Evolutionary conservation across 2,329 filamentous ascomycete genomes (phyloP).

Genomic region (Sporothrix variecibatus): DNA sequence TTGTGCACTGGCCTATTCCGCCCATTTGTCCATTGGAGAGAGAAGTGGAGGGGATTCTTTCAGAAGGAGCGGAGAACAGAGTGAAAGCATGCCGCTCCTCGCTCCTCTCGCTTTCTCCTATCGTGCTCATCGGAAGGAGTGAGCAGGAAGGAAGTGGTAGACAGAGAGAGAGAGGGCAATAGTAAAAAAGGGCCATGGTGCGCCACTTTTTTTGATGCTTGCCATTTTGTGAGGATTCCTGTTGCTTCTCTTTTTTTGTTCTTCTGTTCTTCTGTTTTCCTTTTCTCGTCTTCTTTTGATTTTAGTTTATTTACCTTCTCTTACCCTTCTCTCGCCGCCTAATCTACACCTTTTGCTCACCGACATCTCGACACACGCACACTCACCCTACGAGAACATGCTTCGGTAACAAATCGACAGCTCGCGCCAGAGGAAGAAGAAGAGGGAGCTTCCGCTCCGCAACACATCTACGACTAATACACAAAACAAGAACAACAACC

Average conservation of each 20-base stretch:
- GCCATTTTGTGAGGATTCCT: not conserved
- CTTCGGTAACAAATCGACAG: not conserved
- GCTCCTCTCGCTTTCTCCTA: not conserved
- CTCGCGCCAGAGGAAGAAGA: not conserved
- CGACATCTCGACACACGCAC: not conserved
- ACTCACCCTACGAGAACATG: not conserved
- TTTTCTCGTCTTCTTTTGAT: not conserved
- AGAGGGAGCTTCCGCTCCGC: not conserved
- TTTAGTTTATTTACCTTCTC: not conserved
- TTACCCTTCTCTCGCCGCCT: too few relatives aligned
- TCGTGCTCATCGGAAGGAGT: not conserved
- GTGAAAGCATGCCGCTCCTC: not conserved
- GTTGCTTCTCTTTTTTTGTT: not conserved
- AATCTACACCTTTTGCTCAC: not conserved
- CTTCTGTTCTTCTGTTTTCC: not conserved
- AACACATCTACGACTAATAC: not conserved
- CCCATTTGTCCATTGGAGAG: not conserved
- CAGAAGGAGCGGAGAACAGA: not conserved
- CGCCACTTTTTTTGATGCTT: constrained; percentile 11
- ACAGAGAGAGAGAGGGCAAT: not conserved
- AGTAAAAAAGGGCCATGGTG: not conserved
- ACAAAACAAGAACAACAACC: not conserved
- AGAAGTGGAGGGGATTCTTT: not conserved
- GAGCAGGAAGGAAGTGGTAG: not conserved
- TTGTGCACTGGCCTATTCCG: not conserved